Evolutionary conservation across 208 protist species (phyloP).

Genomic region (Acanthamoeba castellanii): DNA sequence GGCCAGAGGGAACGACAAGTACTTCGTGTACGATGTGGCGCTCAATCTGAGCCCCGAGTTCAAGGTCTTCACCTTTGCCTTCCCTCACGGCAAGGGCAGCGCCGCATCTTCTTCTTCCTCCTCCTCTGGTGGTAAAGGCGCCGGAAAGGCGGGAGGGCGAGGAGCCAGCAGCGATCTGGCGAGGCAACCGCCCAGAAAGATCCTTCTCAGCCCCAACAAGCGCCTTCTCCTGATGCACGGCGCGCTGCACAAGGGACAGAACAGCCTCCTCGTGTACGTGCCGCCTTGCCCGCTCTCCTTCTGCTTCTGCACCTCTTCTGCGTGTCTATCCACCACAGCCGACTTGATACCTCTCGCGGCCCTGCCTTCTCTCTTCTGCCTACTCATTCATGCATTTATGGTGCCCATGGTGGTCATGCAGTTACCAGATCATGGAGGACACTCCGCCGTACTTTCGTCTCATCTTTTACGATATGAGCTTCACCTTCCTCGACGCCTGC

Average conservation of each 20-base stretch:
- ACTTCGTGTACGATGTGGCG: constrained; percentile 67
- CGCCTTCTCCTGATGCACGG: constrained; percentile 62
- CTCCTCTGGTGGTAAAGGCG: background rate
- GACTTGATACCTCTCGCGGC: background rate
- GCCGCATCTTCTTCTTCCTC: background rate
- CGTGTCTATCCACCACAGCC: background rate
- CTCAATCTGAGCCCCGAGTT: constrained; percentile 68
- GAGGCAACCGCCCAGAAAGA: constrained; percentile 9
- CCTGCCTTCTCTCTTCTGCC: background rate
- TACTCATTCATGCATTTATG: background rate
- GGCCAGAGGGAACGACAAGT: constrained; percentile 56
- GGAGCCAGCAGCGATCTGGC: constrained; percentile 11
- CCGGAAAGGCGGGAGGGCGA: background rate
- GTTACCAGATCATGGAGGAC: constrained; percentile 73
- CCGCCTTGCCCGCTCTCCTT: background rate
- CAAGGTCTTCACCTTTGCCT: constrained; percentile 59
- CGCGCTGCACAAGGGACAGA: constrained; percentile 61
- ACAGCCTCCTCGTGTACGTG: constrained; percentile 62
- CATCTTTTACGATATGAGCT: constrained; percentile 74
- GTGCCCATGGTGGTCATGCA: background rate
- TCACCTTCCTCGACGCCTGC: constrained; percentile 76
- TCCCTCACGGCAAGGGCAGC: background rate
- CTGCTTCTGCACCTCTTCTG: background rate
- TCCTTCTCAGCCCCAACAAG: constrained; percentile 72
- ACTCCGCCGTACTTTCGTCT: constrained; percentile 50